phyloP scores from a whole-genome alignment of 352 stramenopile species.

The Thraustochytrium sp. region DNA sequence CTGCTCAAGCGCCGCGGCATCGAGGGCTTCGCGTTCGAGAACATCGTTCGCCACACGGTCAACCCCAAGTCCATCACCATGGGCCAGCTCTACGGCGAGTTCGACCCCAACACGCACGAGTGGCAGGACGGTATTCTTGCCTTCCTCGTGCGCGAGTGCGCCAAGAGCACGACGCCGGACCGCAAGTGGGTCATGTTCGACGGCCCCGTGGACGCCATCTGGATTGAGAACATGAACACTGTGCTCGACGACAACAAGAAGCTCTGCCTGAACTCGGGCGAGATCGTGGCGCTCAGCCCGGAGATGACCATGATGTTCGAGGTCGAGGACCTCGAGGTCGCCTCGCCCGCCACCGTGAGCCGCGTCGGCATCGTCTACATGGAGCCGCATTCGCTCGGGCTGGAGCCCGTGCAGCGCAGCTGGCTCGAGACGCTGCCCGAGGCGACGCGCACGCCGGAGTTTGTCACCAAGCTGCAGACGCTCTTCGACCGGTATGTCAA shows the following conservation, averaged over 20 bases:
- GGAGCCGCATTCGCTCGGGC: conserved; percentile 81
- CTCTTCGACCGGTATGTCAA: conserved; percentile 80
- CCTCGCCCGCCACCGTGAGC: conserved; percentile 83
- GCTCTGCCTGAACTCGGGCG: conserved; percentile 82
- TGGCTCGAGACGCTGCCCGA: conserved; percentile 70
- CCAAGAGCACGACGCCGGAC: conserved; percentile 72
- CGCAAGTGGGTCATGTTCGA: conserved; percentile 92
- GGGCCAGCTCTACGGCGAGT: conserved; percentile 88
- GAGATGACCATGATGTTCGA: conserved; percentile 97
- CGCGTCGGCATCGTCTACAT: conserved; percentile 93
- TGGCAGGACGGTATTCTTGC: conserved; percentile 84
- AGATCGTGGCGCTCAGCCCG: conserved; percentile 87
- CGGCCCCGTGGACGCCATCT: conserved; percentile 87
- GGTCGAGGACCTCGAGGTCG: conserved; percentile 85
- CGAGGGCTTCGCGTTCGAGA: conserved; percentile 60
- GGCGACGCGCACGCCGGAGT: conserved; percentile 10
- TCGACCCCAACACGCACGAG: conserved; percentile 87
- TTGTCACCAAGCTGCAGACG: conserved; percentile 54
- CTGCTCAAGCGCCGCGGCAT: conserved; percentile 71
- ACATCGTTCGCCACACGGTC: conserved; percentile 72
- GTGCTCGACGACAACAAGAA: conserved; percentile 94
- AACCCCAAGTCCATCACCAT: conserved; percentile 93
- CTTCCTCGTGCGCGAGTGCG: conserved; percentile 80
- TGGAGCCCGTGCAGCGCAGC: conserved; percentile 75
- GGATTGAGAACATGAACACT: conserved; percentile 97